Conservation (phyloP, 1,284 basidiomycete genomes). For the Pseudozyma thailandica region DNA sequence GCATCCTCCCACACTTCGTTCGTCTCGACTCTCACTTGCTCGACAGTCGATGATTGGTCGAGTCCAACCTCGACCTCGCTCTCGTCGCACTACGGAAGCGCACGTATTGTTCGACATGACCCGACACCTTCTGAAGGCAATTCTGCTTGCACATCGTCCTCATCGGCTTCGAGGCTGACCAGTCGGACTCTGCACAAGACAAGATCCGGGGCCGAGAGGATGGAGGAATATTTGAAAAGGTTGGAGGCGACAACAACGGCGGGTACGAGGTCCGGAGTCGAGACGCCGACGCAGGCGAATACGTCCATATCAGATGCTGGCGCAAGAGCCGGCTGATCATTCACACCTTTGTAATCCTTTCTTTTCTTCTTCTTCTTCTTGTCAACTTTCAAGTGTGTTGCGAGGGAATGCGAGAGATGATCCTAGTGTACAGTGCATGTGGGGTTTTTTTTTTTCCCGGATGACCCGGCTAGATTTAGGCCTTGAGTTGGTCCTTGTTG, state of each 20-base stretch:
- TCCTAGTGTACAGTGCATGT: background rate
- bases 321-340: background rate
- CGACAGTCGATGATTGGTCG: slow-evolving; percentile 26
- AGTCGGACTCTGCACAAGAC: slow-evolving; percentile 36
- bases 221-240: slow-evolving; percentile 43
- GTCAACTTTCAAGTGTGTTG: no score
- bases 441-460: background rate
- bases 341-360: no score
- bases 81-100: slow-evolving; percentile 11
- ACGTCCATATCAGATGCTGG: background rate
- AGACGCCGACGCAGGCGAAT: slow-evolving; percentile 14
- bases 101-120: slow-evolving; percentile 20
- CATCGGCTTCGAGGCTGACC: slow-evolving; percentile 14
- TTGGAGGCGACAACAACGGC: slow-evolving; percentile 11
- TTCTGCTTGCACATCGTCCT: background rate
- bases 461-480: background rate
- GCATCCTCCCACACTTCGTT: slow-evolving; percentile 31
- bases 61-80: slow-evolving; percentile 17
- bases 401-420: no score
- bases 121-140: background rate
- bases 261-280: background rate
- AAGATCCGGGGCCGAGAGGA: slow-evolving; percentile 32
- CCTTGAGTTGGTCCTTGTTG: no score
- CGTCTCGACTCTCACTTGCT: slow-evolving; percentile 23
- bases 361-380: no score